Percentiles rank a stretch among this genome's conserved stretches.
phyloP scores from a whole-genome alignment of 495 filamentous ascomycete species.

The Aspergillus bridgeri region DNA sequence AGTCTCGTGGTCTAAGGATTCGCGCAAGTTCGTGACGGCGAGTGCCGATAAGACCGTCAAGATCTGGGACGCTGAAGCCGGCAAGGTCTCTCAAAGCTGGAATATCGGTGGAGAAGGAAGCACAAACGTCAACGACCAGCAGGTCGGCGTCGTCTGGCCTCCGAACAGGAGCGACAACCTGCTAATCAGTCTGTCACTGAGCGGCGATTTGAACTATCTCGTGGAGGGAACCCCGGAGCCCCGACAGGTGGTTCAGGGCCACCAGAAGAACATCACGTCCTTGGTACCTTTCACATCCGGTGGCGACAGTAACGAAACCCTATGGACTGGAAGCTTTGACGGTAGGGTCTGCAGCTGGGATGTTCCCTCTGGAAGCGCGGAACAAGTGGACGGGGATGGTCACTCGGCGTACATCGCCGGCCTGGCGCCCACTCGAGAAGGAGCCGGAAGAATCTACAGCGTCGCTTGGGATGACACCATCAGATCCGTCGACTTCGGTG shows the following conservation, averaged over 20 bases:
- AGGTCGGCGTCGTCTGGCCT: constrained; percentile 94
- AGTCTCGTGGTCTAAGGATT: constrained; percentile 87
- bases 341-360: constrained; percentile 85
- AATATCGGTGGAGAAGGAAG: constrained; percentile 76
- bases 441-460: constrained; percentile 65
- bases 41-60: constrained; percentile 88
- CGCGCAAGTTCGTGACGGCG: constrained; percentile 82
- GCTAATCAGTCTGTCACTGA: constrained; percentile 83
- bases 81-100: constrained; percentile 76
- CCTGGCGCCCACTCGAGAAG: constrained; percentile 56
- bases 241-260: constrained; percentile 74
- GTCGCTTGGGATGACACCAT: constrained; percentile 95
- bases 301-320: constrained; percentile 41
- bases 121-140: constrained; percentile 75
- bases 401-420: constrained; percentile 83
- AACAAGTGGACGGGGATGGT: constrained; percentile 67
- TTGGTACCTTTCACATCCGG: constrained; percentile 51
- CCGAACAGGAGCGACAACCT: constrained; percentile 76
- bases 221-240: constrained; percentile 65
- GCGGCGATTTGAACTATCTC: constrained; percentile 88
- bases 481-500: constrained; percentile 64
- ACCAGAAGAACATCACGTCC: constrained; percentile 88
- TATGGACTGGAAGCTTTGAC: constrained; percentile 90
- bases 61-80: constrained; percentile 70
- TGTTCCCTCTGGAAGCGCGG: constrained; percentile 59